Percentiles rank a stretch among this genome's conserved stretches.
These are phyloP conservation scores for Mortierella hygrophila DNA, from an alignment of 192 early-diverging fungal species.

Conservation along the genomic window DNA sequence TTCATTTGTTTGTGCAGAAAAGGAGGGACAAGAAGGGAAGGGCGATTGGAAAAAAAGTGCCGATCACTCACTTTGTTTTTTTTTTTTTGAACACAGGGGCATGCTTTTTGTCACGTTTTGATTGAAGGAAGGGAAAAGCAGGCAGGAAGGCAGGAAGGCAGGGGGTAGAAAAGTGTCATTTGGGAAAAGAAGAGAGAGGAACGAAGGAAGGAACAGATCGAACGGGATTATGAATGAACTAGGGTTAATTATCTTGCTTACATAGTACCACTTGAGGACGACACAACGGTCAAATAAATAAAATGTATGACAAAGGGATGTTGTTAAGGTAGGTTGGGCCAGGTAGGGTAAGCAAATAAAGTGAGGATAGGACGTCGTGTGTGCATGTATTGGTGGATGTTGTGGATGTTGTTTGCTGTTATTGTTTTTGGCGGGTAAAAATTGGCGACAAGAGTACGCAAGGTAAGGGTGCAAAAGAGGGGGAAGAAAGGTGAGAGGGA, in stretches of 20 bases:
- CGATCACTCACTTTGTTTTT: background rate
- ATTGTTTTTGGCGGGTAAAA: background rate
- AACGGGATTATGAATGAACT: background rate
- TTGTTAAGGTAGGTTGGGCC: background rate
- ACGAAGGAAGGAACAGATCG: background rate
- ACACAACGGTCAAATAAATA: background rate
- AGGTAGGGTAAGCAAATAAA: background rate
- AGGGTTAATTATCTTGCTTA: constrained; percentile 7
- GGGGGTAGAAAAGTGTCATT: background rate
- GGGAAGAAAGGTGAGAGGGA: background rate
- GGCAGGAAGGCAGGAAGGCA: background rate
- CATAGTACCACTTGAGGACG: background rate
- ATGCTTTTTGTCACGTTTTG: background rate
- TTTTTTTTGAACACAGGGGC: background rate
- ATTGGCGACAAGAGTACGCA: background rate
- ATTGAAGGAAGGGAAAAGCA: background rate
- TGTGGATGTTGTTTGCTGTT: background rate
- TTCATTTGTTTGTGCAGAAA: background rate
- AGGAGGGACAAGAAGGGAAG: background rate
- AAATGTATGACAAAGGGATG: background rate
- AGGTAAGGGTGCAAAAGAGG: background rate
- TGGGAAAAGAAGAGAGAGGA: background rate
- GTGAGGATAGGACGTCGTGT: background rate
- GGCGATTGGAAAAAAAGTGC: background rate
- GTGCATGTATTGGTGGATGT: background rate